A percentile compares a stretch with the other conserved stretches of the same genome.
Conservation (phyloP, 352 stramenopile genomes). For the Thraustochytrium sp. region DNA sequence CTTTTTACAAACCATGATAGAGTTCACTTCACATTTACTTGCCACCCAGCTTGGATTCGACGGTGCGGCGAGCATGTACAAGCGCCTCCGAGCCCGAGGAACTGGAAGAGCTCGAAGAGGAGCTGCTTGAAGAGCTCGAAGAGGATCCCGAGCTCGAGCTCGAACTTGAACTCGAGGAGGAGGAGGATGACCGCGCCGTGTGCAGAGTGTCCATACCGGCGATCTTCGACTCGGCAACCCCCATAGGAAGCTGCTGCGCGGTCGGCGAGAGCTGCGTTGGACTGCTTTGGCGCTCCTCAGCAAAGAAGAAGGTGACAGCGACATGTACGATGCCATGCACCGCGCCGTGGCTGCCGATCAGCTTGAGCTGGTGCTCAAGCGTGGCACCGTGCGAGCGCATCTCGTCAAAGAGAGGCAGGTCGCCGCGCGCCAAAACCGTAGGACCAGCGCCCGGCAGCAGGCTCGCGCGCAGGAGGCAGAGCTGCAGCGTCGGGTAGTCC, state of each 20-base stretch:
- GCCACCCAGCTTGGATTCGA: no score
- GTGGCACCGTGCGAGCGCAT: neutral
- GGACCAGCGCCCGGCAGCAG: neutral
- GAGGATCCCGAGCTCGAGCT: neutral
- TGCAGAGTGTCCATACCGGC: no score
- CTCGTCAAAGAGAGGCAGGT: neutral
- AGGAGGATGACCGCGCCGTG: neutral
- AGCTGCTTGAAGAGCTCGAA: neutral
- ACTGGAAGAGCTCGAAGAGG: neutral
- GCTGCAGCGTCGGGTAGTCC: neutral
- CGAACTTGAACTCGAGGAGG: neutral
- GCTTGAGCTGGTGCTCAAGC: neutral
- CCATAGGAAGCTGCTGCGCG: no score
- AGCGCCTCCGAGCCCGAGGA: neutral
- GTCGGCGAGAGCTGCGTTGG: neutral
- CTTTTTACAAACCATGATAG: no score
- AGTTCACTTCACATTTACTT: no score
- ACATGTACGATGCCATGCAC: neutral
- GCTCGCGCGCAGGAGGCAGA: neutral
- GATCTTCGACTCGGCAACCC: no score
- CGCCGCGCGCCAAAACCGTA: neutral
- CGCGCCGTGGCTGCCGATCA: neutral
- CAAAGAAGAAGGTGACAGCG: neutral
- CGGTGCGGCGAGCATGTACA: neutral
- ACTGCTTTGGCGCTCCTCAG: neutral